Evolutionary conservation across 352 stramenopile genomes (phyloP), one percentile per base, ranked within the genome.

Genomic region (Phytopythium oedochilum): DNA sequence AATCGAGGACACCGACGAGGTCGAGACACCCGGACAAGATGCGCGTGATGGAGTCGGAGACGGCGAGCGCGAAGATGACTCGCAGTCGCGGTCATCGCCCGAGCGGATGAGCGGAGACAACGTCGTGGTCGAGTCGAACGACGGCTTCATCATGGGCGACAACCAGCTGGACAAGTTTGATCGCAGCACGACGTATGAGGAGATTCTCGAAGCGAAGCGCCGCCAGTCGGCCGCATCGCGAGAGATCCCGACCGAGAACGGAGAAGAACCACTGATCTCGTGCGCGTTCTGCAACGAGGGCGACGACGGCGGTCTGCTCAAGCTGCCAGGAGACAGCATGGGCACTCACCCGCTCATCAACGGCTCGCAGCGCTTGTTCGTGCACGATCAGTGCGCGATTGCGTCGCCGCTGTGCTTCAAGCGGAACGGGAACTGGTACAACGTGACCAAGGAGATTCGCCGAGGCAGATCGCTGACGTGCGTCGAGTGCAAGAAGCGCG

Each of bases 361-460:
- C 35, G 83, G 79, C 2, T 49, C 58, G 0, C 83, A 93, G 64
- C 70, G 85, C 2, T 60, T 93, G 15, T 95, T 95, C 58, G 85
- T 95, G 2, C 85, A 95, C 35, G 85, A 95, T 49, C 85, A 93
- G 44, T 95, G 85, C 40, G 74, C 85, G 14, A 93, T 95, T 45
- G 83, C 83, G 3, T 95, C 85, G 6, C 85, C 85, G 2, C 55
- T 91, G 29, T 92, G 81, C 55, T 95, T 95, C 59, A 88, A 92
- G 38, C 70, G 79, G 39, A 68, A 70, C 17, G 81, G 80, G 1
- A 80, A 67, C 23, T 95, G 85, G 85, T 95, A 92, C 58, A 95
- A 95, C 50, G 71, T 95, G 29, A 71, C 74, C 9, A 88, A 78
- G 62, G 85, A 95, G 52, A 86, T 95, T 60, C 85, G 85, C 7